phyloP scores from a whole-genome alignment of 2,329 filamentous ascomycete species.

The Neonectria neomacrospora region DNA sequence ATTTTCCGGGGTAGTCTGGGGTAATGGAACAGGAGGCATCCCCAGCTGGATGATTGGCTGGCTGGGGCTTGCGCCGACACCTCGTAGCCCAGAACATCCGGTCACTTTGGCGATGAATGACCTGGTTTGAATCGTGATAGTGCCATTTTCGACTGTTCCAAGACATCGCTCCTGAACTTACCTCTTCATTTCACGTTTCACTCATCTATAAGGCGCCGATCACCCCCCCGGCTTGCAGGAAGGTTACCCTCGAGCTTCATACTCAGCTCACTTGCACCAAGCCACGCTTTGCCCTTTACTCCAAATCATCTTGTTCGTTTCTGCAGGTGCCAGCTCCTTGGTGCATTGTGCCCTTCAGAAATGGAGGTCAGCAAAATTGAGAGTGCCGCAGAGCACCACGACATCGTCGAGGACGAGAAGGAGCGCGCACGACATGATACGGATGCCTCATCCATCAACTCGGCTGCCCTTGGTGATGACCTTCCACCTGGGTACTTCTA shows the following conservation, averaged over 20 bases:
- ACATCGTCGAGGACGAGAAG: slow-evolving; percentile 34
- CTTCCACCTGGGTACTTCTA: slow-evolving; percentile 52
- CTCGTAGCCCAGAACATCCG: slow-evolving; percentile 5
- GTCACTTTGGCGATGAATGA: slow-evolving; percentile 1
- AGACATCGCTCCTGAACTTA: slow-evolving; percentile 1
- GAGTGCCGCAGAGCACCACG: slow-evolving; percentile 27
- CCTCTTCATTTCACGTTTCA: not conserved
- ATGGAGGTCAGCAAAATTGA: slow-evolving; percentile 37
- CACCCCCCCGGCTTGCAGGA: slow-evolving; percentile 15
- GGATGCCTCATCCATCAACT: slow-evolving; percentile 49
- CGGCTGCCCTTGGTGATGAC: slow-evolving; percentile 49
- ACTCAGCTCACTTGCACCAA: not conserved
- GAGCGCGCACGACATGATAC: slow-evolving; percentile 20
- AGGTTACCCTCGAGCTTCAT: not conserved
- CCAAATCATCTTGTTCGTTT: not conserved
- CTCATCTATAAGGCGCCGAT: slow-evolving; percentile 27
- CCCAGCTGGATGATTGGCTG: not conserved
- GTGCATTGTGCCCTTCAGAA: not conserved
- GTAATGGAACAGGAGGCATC: slow-evolving; percentile 13
- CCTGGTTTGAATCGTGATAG: slow-evolving; percentile 5
- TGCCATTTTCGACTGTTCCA: slow-evolving; percentile 9
- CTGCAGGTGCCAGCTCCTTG: not conserved
- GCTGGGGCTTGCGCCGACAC: not conserved
- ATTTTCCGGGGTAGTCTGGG: slow-evolving; percentile 37
- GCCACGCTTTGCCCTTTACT: not conserved